Evolutionary conservation across 2,329 filamentous ascomycete genomes (phyloP).

Genomic region (Aspergillus glaucus): DNA sequence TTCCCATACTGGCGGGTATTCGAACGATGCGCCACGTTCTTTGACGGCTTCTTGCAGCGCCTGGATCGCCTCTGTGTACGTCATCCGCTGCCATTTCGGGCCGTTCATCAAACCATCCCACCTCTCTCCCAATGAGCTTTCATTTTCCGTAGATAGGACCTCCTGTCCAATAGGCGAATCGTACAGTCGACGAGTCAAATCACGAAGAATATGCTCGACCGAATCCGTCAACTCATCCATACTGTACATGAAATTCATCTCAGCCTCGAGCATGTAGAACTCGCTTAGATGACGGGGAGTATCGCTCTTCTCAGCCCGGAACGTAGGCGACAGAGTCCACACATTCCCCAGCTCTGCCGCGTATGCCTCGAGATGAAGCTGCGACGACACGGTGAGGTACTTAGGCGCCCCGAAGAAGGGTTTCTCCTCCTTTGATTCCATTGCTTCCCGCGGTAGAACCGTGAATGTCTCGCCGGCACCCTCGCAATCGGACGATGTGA

Average conservation of each 20-base stretch:
- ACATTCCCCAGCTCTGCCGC: constrained; percentile 83
- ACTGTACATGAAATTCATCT: constrained; percentile 70
- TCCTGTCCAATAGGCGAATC: constrained; percentile 50
- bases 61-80: constrained; percentile 71
- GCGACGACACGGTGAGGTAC: constrained; percentile 90
- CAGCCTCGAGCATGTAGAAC: constrained; percentile 97
- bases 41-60: constrained; percentile 56
- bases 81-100: constrained; percentile 68
- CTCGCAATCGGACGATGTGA: constrained; percentile 96
- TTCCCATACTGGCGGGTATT: constrained; percentile 63
- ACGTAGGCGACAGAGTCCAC: constrained; percentile 90
- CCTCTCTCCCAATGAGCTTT: constrained; percentile 52
- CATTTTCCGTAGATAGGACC: constrained; percentile 40
- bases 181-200: constrained; percentile 46
- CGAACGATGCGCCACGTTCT: constrained; percentile 51
- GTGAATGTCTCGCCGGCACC: constrained; percentile 91
- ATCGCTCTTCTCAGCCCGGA: constrained; percentile 87
- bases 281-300: constrained; percentile 91
- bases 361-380: constrained; percentile 88
- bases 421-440: constrained; percentile 29
- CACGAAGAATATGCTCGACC: constrained; percentile 70
- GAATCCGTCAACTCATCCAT: constrained; percentile 68
- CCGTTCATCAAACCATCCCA: constrained; percentile 62
- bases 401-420: constrained; percentile 81
- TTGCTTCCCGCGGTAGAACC: constrained; percentile 46